Percentiles rank a stretch among this genome's conserved stretches.
Conservation (phyloP, 805 yeast species). For the Kodamaea lidongshanica region DNA sequence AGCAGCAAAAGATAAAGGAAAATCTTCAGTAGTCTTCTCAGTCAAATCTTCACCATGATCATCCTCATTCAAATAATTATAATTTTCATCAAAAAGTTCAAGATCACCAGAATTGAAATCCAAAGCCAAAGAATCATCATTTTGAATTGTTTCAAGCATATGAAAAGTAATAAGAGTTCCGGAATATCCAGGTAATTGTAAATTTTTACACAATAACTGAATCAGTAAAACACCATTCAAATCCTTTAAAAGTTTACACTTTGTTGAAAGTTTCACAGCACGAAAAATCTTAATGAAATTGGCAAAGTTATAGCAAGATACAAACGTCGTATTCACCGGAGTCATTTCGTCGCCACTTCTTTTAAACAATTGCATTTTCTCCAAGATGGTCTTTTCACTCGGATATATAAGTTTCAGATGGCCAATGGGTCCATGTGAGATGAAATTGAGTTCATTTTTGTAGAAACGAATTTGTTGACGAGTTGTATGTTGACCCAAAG, state of each 20-base stretch:
- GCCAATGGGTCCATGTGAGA: slow-evolving; percentile 72
- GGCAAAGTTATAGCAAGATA: slow-evolving; percentile 27
- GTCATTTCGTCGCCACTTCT: slow-evolving; percentile 21
- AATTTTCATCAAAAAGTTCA: slow-evolving; percentile 25
- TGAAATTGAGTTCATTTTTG: slow-evolving; percentile 43
- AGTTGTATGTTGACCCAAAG: slow-evolving; percentile 6
- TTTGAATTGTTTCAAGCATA: slow-evolving; percentile 28
- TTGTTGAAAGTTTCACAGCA: slow-evolving; percentile 33
- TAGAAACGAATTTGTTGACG: slow-evolving; percentile 5
- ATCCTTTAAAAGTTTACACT: slow-evolving; percentile 36
- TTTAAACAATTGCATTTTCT: slow-evolving; percentile 41
- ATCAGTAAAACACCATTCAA: slow-evolving; percentile 29
- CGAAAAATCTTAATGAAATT: slow-evolving; percentile 28
- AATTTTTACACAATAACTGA: slow-evolving; percentile 34
- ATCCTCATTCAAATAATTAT: slow-evolving; percentile 15
- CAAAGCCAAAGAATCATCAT: slow-evolving; percentile 11
- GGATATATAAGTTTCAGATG: slow-evolving; percentile 63
- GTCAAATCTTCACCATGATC: slow-evolving; percentile 1
- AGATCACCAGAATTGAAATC: too few relatives aligned
- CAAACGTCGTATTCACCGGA: slow-evolving; percentile 12
- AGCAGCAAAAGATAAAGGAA: slow-evolving; percentile 20
- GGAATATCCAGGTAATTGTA: slow-evolving; percentile 20
- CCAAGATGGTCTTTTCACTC: slow-evolving; percentile 53
- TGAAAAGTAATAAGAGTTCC: slow-evolving; percentile 37
- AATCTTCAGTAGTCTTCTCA: slow-evolving; percentile 16